phyloP scores from a whole-genome alignment of 352 stramenopile genomes.

The Phytophthora pluvialis region DNA sequence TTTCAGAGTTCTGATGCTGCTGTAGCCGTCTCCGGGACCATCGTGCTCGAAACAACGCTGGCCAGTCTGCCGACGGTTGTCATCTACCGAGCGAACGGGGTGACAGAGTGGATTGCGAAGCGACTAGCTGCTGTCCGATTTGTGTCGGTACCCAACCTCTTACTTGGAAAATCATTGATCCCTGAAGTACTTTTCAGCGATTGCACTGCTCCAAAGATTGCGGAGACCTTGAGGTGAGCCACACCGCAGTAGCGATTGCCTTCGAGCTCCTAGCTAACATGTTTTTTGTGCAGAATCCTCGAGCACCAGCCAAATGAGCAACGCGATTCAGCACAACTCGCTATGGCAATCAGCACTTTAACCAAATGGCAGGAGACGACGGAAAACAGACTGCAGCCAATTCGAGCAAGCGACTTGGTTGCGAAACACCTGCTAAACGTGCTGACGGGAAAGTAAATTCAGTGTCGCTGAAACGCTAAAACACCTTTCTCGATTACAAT shows the following conservation, averaged over 20 bases:
- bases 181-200: slow-evolving; percentile 73
- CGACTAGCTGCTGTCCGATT: slow-evolving; percentile 64
- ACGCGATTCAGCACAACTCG: slow-evolving; percentile 21
- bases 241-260: background rate
- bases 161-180: slow-evolving; percentile 58
- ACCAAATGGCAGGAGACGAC: slow-evolving; percentile 28
- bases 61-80: slow-evolving; percentile 64
- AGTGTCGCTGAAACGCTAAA: background rate
- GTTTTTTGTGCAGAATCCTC: slow-evolving; percentile 17
- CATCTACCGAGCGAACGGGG: slow-evolving; percentile 70
- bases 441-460: slow-evolving; percentile 18
- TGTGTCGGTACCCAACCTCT: slow-evolving; percentile 79
- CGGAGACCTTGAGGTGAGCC: slow-evolving; percentile 34
- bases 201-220: slow-evolving; percentile 54
- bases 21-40: slow-evolving; percentile 73
- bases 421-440: slow-evolving; percentile 42
- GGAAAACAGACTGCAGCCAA: slow-evolving; percentile 6
- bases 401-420: slow-evolving; percentile 56
- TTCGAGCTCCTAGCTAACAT: background rate
- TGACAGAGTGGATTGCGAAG: slow-evolving; percentile 66
- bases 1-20: slow-evolving; percentile 52
- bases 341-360: slow-evolving; percentile 45
- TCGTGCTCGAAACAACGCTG: slow-evolving; percentile 71
- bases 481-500: background rate
- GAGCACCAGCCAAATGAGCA: background rate